Evolutionary conservation across 768 basidiomycete species (phyloP).

Genomic region (Cystofilobasidium macerans): DNA sequence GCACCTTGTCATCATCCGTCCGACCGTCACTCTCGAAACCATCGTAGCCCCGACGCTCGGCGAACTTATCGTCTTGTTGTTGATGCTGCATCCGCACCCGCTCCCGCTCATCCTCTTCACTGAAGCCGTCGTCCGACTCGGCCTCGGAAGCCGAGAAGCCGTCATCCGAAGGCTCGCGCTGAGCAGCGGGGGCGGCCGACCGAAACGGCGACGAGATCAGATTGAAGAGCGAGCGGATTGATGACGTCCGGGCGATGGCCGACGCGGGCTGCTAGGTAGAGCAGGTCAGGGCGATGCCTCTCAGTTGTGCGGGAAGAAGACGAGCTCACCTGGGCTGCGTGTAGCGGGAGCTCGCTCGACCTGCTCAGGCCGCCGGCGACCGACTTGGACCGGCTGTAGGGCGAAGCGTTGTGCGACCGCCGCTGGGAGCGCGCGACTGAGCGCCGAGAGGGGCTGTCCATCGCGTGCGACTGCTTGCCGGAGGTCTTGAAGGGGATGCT

Average conservation of each 20-base stretch:
- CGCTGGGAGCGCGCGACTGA: neutral
- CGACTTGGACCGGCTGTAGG: constrained; percentile 11
- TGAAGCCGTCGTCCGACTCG: constrained; percentile 1
- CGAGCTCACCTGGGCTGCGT: neutral
- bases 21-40: too few relatives aligned
- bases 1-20: too few relatives aligned
- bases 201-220: constrained; percentile 22
- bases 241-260: constrained; percentile 15
- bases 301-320: neutral
- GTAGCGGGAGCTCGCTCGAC: neutral
- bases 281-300: neutral
- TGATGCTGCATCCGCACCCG: neutral
- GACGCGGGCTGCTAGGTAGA: constrained; percentile 1
- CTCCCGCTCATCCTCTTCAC: constrained; percentile 4
- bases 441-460: neutral
- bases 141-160: neutral
- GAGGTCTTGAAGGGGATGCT: too few relatives aligned
- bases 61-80: neutral
- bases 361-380: neutral
- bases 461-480: neutral
- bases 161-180: neutral
- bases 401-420: constrained; percentile 6
- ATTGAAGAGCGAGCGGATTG: constrained; percentile 25
- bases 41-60: neutral
- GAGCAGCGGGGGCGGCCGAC: constrained; percentile 3